Evolutionary conservation across 148 eudicot genomes (phyloP).

Genomic region (Cornus suecica): DNA sequence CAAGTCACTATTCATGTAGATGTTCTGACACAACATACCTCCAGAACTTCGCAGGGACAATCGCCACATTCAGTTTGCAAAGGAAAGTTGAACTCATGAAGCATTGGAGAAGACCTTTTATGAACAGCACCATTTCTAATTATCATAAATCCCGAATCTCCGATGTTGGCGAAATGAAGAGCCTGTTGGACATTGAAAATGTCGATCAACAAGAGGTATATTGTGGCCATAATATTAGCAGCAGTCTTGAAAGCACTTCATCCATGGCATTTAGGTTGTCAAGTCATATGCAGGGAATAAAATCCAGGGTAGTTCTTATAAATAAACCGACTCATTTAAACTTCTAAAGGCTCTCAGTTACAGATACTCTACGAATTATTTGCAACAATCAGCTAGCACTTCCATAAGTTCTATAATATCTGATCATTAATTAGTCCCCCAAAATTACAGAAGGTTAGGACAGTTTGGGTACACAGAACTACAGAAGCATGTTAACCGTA

Average conservation of each 20-base stretch:
- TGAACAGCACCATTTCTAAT: slow-evolving; percentile 55
- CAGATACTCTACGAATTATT: background rate
- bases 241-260: background rate
- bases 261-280: background rate
- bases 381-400: background rate
- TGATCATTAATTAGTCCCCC: background rate
- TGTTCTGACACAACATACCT: slow-evolving; percentile 38
- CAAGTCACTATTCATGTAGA: background rate
- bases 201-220: background rate
- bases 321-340: too few relatives aligned
- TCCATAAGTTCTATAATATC: background rate
- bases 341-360: background rate
- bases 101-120: slow-evolving; percentile 65
- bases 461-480: background rate
- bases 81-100: slow-evolving; percentile 67
- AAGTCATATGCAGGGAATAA: background rate
- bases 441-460: background rate
- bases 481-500: background rate
- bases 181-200: slow-evolving; percentile 32
- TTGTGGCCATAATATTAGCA: background rate
- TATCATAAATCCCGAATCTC: slow-evolving; percentile 70
- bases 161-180: slow-evolving; percentile 80
- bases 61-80: slow-evolving; percentile 47
- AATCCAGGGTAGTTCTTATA: background rate
- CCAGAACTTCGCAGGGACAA: slow-evolving; percentile 47